phyloP scores from a whole-genome alignment of 352 stramenopile genomes.

The Thraustochytrium sp. region DNA sequence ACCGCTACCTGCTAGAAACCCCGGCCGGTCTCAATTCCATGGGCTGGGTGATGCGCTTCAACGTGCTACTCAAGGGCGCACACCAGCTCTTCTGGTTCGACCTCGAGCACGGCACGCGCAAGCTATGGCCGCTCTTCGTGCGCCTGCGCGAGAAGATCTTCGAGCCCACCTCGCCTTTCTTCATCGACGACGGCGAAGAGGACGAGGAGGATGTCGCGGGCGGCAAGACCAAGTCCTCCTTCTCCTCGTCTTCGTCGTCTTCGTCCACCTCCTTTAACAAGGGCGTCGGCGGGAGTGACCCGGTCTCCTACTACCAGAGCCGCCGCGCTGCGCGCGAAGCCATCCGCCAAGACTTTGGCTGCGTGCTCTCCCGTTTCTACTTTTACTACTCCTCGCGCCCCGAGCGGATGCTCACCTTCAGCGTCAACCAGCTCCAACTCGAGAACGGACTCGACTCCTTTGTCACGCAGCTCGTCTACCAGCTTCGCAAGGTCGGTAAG shows the following conservation, averaged over 20 bases:
- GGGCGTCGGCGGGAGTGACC: background rate
- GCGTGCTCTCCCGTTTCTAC: slow-evolving; percentile 29
- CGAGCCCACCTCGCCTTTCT: slow-evolving; percentile 9
- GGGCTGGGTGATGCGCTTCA: slow-evolving; percentile 35
- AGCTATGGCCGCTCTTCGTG: slow-evolving; percentile 25
- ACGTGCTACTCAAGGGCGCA: slow-evolving; percentile 22
- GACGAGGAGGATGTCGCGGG: background rate
- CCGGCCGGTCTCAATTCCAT: background rate
- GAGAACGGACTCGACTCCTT: slow-evolving; percentile 35
- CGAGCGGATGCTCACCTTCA: background rate
- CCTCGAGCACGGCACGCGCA: slow-evolving; percentile 24
- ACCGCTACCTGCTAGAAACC: slow-evolving; percentile 26
- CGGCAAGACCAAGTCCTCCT: background rate
- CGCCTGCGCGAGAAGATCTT: slow-evolving; percentile 30
- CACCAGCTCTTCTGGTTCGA: slow-evolving; percentile 42
- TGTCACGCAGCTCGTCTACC: slow-evolving; percentile 12
- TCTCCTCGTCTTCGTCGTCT: no score
- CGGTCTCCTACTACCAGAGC: background rate
- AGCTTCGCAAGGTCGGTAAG: background rate
- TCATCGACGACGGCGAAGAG: background rate
- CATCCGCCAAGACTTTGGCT: slow-evolving; percentile 38
- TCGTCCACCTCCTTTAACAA: background rate
- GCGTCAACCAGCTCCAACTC: slow-evolving; percentile 33
- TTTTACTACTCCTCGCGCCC: slow-evolving; percentile 31
- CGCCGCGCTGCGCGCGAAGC: background rate